phyloP scores from a whole-genome alignment of 179 eudicot species.

The Silene noctiflora region DNA sequence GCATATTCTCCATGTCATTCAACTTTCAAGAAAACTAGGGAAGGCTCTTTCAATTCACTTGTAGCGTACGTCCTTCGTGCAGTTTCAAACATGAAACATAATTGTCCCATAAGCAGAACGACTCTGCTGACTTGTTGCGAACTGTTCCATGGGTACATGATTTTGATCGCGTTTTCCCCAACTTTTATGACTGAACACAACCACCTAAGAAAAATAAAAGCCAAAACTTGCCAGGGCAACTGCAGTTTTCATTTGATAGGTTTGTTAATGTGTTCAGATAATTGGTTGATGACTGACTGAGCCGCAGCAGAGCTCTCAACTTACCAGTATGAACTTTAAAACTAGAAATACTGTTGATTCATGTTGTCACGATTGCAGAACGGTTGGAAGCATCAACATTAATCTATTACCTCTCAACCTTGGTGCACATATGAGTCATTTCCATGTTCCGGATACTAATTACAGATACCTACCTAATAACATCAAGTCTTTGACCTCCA shows the following conservation, averaged over 20 bases:
- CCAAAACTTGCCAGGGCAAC: background rate
- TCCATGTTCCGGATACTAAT: background rate
- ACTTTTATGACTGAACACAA: background rate
- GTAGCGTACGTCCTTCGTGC: too few relatives aligned
- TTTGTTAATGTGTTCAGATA: background rate
- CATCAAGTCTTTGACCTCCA: background rate
- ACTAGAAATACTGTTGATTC: background rate
- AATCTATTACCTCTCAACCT: background rate
- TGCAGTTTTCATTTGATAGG: background rate
- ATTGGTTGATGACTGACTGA: background rate
- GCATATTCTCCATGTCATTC: too few relatives aligned
- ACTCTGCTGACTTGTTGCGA: too few relatives aligned
- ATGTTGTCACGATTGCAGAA: background rate
- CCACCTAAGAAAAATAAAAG: background rate
- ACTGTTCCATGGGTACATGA: too few relatives aligned
- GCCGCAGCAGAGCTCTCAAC: background rate
- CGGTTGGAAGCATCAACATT: background rate
- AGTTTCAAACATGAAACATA: too few relatives aligned
- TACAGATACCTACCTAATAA: background rate
- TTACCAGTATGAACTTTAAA: background rate
- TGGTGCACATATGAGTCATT: background rate
- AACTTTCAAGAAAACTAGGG: too few relatives aligned
- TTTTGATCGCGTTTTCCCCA: too few relatives aligned
- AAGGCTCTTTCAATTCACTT: too few relatives aligned
- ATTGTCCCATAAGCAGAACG: too few relatives aligned